A percentile compares a stretch with the other conserved stretches of the same genome.
Conservation (phyloP, 129 eudicot genomes). For the Helianthus tuberosus region DNA sequence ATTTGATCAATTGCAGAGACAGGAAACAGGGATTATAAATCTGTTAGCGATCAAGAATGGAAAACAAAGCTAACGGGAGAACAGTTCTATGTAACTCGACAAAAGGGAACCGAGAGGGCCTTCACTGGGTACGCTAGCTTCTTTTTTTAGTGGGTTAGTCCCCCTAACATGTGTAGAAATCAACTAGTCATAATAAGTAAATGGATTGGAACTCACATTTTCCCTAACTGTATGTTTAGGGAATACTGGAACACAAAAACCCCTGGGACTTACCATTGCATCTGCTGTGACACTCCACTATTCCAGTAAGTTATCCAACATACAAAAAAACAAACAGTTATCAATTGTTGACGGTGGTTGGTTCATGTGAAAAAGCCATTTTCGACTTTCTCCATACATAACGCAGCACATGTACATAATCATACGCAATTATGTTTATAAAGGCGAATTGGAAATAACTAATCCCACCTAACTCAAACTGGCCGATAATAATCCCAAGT, state of each 20-base stretch:
- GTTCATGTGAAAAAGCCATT: no score
- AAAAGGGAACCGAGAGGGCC: slow-evolving; percentile 95
- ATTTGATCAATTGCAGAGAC: slow-evolving; percentile 39
- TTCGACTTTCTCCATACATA: no score
- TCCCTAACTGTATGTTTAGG: slow-evolving; percentile 33
- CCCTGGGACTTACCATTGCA: slow-evolving; percentile 81
- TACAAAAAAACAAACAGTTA: background rate
- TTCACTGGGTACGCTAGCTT: slow-evolving; percentile 69
- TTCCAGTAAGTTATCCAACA: slow-evolving; percentile 61
- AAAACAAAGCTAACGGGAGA: slow-evolving; percentile 64
- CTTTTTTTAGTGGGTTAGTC: background rate
- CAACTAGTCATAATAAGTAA: background rate
- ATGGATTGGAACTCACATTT: background rate
- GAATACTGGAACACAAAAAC: slow-evolving; percentile 96
- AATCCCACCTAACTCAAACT: no score
- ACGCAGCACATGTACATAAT: no score
- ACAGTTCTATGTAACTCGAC: slow-evolving; percentile 74
- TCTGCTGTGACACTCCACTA: slow-evolving; percentile 92
- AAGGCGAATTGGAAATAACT: no score
- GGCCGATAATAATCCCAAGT: no score
- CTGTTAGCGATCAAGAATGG: slow-evolving; percentile 76
- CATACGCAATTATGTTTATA: no score
- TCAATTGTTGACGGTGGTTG: background rate
- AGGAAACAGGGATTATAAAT: slow-evolving; percentile 51
- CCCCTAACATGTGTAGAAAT: background rate